These are phyloP conservation scores for Macadamia tetraphylla DNA, from an alignment of 164 flowering plant species.

Conservation along the genomic window DNA sequence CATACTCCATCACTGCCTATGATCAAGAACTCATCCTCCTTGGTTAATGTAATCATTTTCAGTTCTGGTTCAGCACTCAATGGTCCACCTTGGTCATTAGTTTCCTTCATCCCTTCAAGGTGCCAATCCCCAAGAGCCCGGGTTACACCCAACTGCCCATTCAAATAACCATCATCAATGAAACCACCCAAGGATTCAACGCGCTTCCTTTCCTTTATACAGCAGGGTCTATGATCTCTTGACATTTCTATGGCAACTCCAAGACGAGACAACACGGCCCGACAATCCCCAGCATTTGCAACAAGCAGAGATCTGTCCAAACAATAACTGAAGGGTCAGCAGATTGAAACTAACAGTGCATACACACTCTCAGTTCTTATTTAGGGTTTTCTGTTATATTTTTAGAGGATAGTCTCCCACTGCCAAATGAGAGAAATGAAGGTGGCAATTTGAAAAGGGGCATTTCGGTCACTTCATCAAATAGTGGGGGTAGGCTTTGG, in stretches of 20 bases:
- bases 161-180: constrained; percentile 80
- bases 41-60: constrained; percentile 48
- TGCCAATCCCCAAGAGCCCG: constrained; percentile 97
- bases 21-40: constrained; percentile 82
- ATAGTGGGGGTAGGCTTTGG: too few relatives aligned
- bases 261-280: constrained; percentile 76
- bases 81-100: constrained; percentile 46
- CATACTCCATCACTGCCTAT: constrained; percentile 91
- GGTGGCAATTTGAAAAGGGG: too few relatives aligned
- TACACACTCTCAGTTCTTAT: background rate
- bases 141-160: constrained; percentile 75
- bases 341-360: background rate
- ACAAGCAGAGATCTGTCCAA: constrained; percentile 75
- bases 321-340: constrained; percentile 1
- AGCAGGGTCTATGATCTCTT: constrained; percentile 75
- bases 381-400: background rate
- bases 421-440: too few relatives aligned
- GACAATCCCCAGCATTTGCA: constrained; percentile 96
- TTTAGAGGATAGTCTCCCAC: too few relatives aligned
- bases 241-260: constrained; percentile 85
- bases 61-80: constrained; percentile 92
- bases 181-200: constrained; percentile 81
- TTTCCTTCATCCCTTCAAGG: constrained; percentile 67
- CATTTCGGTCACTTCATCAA: too few relatives aligned
- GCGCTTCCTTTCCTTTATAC: constrained; percentile 47